These are phyloP conservation scores for Erodium texanum DNA, from an alignment of 441 rosid species.

Conservation along the genomic window DNA sequence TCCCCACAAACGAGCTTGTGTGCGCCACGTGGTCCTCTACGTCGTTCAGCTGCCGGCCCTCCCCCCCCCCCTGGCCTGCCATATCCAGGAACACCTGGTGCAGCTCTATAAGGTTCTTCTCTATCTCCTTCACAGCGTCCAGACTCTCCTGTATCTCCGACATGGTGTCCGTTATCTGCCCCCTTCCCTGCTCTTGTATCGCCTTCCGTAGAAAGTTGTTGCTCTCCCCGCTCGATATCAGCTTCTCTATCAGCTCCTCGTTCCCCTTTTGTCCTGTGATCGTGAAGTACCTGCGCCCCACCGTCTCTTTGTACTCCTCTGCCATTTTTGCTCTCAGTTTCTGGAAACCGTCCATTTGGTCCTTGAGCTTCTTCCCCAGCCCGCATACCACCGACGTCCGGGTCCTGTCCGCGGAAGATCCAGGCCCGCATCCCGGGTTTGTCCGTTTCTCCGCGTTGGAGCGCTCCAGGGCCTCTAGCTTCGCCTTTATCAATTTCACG, in stretches of 20 bases:
- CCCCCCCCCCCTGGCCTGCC: constrained; percentile 86
- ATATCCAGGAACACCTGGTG: constrained; percentile 88
- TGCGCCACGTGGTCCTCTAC: constrained; percentile 84
- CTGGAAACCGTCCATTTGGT: constrained; percentile 72
- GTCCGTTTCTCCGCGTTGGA: constrained; percentile 63
- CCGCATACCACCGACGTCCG: constrained; percentile 73
- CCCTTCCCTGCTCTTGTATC: constrained; percentile 87
- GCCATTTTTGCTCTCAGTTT: constrained; percentile 49
- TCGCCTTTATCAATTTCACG: constrained; percentile 58
- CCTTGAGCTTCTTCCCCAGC: constrained; percentile 76
- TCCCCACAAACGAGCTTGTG: constrained; percentile 73
- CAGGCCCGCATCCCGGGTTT: constrained; percentile 73
- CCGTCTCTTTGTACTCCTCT: constrained; percentile 64
- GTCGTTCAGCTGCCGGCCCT: constrained; percentile 76
- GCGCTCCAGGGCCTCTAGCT: constrained; percentile 67
- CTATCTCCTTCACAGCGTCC: constrained; percentile 83
- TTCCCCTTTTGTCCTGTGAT: constrained; percentile 68
- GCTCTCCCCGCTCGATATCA: constrained; percentile 81
- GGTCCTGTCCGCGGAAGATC: constrained; percentile 75
- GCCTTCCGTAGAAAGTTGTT: constrained; percentile 80
- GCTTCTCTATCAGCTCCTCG: constrained; percentile 59
- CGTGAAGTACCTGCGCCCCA: constrained; percentile 70
- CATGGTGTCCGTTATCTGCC: constrained; percentile 67
- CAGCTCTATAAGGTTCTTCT: constrained; percentile 67
- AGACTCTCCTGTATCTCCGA: constrained; percentile 90